Conservation (phyloP, 164 flowering plant genomes). For the Umbellularia californica region DNA sequence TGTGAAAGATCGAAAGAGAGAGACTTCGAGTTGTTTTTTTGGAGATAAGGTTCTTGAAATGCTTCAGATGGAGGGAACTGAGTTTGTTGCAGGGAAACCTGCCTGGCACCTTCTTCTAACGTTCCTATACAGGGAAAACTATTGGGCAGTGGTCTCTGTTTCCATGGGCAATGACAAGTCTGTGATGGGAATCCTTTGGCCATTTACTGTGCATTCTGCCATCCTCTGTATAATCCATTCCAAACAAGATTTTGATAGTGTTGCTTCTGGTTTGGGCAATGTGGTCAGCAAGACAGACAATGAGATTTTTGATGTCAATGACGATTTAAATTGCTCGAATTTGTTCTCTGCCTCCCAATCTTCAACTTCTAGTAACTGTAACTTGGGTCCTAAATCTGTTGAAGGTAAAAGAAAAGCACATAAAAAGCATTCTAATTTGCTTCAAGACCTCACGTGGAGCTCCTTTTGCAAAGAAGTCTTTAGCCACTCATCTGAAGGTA, state of each 20-base stretch:
- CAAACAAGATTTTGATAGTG: constrained; percentile 10
- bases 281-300: constrained; percentile 5
- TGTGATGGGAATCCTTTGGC: constrained; percentile 56
- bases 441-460: constrained; percentile 56
- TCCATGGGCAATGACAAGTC: constrained; percentile 36
- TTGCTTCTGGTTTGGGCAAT: constrained; percentile 9
- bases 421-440: constrained; percentile 19
- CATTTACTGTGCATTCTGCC: constrained; percentile 64
- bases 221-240: constrained; percentile 40
- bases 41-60: constrained; percentile 61
- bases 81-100: constrained; percentile 35
- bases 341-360: constrained; percentile 20
- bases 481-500: constrained; percentile 14
- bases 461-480: constrained; percentile 52
- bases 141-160: constrained; percentile 54
- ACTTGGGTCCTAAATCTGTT: constrained; percentile 4
- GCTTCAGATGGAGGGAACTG: constrained; percentile 37
- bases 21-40: constrained; percentile 26
- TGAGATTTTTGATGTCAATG: constrained; percentile 8
- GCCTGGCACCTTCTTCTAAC: constrained; percentile 73
- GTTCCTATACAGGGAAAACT: constrained; percentile 50
- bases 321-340: constrained; percentile 12
- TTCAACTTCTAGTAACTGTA: constrained; percentile 10
- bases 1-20: constrained; percentile 18
- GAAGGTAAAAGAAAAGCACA: constrained; percentile 26